These are phyloP conservation scores for Candida stauntonica DNA, from an alignment of 805 yeast genomes.

Conservation along the genomic window DNA sequence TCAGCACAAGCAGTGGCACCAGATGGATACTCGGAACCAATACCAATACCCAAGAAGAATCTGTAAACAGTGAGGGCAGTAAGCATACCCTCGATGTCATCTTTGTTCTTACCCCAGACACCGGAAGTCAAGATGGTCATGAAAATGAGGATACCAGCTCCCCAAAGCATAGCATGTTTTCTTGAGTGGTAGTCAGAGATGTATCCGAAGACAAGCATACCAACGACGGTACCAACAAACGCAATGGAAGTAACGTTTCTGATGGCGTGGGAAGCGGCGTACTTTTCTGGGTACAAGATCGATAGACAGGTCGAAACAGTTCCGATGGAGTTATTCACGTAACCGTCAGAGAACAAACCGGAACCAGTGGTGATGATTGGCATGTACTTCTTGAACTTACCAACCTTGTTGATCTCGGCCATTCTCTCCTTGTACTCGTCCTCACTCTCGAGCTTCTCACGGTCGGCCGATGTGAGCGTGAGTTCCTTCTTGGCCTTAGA, in stretches of 20 bases:
- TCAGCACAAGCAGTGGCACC: conserved; percentile 94
- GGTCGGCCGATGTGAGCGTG: conserved; percentile 31
- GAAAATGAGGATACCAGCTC: conserved; percentile 69
- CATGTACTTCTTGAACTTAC: conserved; percentile 42
- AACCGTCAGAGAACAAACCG: conserved; percentile 91
- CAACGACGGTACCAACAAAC: conserved; percentile 87
- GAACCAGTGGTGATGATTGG: conserved; percentile 84
- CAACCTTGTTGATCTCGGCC: conserved; percentile 17
- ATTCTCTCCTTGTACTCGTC: conserved; percentile 22
- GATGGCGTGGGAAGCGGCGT: conserved; percentile 62
- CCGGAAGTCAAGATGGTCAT: conserved; percentile 80
- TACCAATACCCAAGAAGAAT: conserved; percentile 84
- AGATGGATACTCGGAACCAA: conserved; percentile 94
- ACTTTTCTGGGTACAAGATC: conserved; percentile 59
- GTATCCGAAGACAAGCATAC: conserved; percentile 78
- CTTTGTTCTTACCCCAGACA: conserved; percentile 64
- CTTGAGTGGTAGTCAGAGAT: conserved; percentile 77
- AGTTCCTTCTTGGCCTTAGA: conserved; percentile 40
- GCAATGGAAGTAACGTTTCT: conserved; percentile 83
- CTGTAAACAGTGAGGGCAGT: conserved; percentile 81
- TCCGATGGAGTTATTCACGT: conserved; percentile 79
- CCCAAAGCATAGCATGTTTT: conserved; percentile 76
- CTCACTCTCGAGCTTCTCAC: conserved; percentile 23
- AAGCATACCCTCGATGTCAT: conserved; percentile 62
- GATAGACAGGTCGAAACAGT: conserved; percentile 70